These are phyloP conservation scores for Pleodorina starrii DNA, from an alignment of 139 green algal genomes.

Conservation along the genomic window DNA sequence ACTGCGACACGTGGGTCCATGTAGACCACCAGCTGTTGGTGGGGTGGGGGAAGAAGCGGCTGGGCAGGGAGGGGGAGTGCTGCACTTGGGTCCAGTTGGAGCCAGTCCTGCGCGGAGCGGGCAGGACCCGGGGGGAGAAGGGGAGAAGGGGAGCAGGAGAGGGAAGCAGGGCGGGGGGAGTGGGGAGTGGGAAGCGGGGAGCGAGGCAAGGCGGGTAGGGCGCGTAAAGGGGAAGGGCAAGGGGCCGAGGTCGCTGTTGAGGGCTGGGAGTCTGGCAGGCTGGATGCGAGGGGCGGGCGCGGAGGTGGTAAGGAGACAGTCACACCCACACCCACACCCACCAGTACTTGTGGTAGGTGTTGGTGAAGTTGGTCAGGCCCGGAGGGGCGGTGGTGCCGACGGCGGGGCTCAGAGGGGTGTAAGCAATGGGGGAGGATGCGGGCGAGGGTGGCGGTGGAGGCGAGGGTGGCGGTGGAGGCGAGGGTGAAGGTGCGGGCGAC, in stretches of 20 bases:
- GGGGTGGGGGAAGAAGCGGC: slow-evolving; percentile 17
- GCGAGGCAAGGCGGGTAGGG: no score
- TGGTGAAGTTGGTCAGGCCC: neutral
- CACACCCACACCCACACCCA: no score
- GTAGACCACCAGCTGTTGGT: slow-evolving; percentile 30
- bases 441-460: neutral
- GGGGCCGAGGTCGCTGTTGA: neutral
- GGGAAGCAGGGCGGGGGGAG: no score
- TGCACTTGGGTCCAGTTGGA: neutral
- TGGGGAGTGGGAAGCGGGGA: no score
- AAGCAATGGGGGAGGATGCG: neutral
- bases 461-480: neutral
- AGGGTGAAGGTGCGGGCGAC: neutral
- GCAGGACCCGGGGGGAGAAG: neutral
- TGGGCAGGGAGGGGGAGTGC: neutral
- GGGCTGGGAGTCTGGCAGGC: no score
- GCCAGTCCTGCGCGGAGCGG: neutral
- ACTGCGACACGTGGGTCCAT: slow-evolving; percentile 8
- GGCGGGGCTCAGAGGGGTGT: neutral
- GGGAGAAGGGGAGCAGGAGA: no score
- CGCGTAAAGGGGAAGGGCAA: neutral
- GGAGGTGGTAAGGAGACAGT: no score
- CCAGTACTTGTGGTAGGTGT: neutral
- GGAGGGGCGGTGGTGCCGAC: neutral
- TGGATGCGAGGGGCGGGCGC: no score